These are phyloP conservation scores for Clarireedia monteithiana DNA, from an alignment of 2,329 filamentous ascomycete genomes.

Conservation along the genomic window DNA sequence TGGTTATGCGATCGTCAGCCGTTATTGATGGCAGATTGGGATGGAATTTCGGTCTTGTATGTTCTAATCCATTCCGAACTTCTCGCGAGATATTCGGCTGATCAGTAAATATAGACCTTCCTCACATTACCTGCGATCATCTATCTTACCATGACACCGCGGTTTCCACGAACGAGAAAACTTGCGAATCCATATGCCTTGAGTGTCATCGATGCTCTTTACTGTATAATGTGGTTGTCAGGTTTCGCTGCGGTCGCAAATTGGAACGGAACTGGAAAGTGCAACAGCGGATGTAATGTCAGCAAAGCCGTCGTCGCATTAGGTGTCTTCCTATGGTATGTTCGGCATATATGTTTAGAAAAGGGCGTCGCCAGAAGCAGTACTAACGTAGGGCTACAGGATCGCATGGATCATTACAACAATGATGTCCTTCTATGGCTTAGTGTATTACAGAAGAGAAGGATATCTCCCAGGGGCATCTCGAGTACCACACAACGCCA, in stretches of 20 bases:
- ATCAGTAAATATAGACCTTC: conserved; percentile 45
- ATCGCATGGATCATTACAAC: conserved; percentile 47
- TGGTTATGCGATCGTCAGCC: conserved; percentile 46
- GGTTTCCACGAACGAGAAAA: conserved; percentile 53
- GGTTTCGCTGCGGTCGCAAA: conserved; percentile 58
- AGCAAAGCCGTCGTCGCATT: conserved; percentile 57
- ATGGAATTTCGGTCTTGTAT: conserved; percentile 57
- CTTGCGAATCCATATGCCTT: conserved; percentile 56
- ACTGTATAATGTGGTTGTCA: conserved; percentile 56
- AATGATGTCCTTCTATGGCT: conserved; percentile 50
- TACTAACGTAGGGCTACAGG: conserved; percentile 30
- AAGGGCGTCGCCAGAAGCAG: conserved; percentile 1
- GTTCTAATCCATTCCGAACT: conserved; percentile 23
- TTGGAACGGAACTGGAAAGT: conserved; percentile 50
- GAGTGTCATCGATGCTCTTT: conserved; percentile 49
- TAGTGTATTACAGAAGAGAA: conserved; percentile 55
- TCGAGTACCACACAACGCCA: conserved; percentile 25
- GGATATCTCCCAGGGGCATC: conserved; percentile 47
- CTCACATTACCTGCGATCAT: conserved; percentile 56
- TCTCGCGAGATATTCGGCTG: not conserved
- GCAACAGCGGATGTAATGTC: conserved; percentile 47
- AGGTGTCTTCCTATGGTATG: conserved; percentile 56
- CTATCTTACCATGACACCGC: conserved; percentile 56
- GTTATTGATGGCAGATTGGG: conserved; percentile 49
- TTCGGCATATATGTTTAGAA: not conserved